Conservation (phyloP, 495 filamentous ascomycete species). For the Xylaria scruposa region DNA sequence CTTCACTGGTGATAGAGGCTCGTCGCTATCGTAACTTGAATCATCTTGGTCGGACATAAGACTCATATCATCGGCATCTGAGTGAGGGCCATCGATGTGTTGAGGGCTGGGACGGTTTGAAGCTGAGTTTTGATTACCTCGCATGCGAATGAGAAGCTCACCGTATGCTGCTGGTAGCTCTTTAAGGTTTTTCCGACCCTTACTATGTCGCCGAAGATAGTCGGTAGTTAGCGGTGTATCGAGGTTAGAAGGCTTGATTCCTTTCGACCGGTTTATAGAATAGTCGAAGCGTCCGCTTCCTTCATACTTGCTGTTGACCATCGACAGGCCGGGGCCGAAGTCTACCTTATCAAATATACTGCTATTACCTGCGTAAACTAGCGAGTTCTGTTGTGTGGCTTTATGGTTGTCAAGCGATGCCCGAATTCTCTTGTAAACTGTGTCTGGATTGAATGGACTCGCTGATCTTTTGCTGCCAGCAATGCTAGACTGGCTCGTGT, state of each 20-base stretch:
- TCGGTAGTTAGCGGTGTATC: constrained; percentile 48
- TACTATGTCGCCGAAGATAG: constrained; percentile 46
- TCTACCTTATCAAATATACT: constrained; percentile 59
- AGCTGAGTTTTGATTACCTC: constrained; percentile 33
- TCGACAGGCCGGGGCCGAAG: constrained; percentile 55
- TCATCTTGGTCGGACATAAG: constrained; percentile 58
- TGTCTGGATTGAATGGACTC: constrained; percentile 59
- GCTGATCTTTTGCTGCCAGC: constrained; percentile 47
- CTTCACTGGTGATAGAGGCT: constrained; percentile 52
- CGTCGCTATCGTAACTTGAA: constrained; percentile 51
- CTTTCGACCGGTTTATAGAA: constrained; percentile 37
- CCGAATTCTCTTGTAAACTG: constrained; percentile 58
- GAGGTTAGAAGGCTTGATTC: constrained; percentile 21
- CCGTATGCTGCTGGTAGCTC: constrained; percentile 46
- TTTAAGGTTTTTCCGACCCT: constrained; percentile 45
- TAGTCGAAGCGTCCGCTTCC: constrained; percentile 56
- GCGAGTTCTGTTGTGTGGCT: constrained; percentile 34
- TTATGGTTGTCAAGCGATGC: constrained; percentile 43
- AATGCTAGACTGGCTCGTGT: constrained; percentile 33
- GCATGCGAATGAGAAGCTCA: constrained; percentile 41
- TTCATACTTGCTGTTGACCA: constrained; percentile 59
- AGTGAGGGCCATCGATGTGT: constrained; percentile 44
- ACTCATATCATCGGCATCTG: constrained; percentile 56
- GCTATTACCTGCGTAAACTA: constrained; percentile 28
- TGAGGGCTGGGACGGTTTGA: constrained; percentile 37